Percentiles rank a stretch among this genome's conserved stretches.
Evolutionary conservation across 2,329 filamentous ascomycete species (phyloP).

Genomic region (Pseudohalonectria lignicola): DNA sequence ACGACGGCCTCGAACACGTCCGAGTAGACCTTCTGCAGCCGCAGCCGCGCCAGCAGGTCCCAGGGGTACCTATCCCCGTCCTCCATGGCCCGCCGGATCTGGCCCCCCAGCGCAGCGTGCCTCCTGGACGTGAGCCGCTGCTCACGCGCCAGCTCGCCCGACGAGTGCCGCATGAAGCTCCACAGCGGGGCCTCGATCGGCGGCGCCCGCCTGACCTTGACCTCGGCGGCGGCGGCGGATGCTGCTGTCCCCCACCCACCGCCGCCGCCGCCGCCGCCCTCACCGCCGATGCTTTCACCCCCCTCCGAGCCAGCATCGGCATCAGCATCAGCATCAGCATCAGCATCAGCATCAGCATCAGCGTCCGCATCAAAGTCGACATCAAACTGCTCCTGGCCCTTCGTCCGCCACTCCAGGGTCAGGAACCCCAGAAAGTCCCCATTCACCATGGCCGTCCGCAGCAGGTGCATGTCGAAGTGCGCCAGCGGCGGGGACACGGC

Average conservation of each 20-base stretch:
- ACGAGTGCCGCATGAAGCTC: constrained; percentile 56
- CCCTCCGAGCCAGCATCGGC: neutral
- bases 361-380: neutral
- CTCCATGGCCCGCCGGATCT: constrained; percentile 38
- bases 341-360: neutral
- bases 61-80: constrained; percentile 58
- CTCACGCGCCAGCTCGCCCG: constrained; percentile 27
- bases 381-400: neutral
- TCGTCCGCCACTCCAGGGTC: constrained; percentile 45
- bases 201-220: neutral
- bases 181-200: constrained; percentile 40
- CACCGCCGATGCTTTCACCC: neutral
- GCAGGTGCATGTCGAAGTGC: constrained; percentile 57
- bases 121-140: constrained; percentile 25
- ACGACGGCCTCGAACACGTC: constrained; percentile 75
- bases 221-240: too few species aligned
- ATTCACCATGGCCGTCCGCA: constrained; percentile 70
- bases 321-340: neutral
- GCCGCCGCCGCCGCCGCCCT: neutral
- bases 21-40: constrained; percentile 66
- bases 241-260: too few species aligned
- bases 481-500: constrained; percentile 19
- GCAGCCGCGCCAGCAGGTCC: constrained; percentile 54
- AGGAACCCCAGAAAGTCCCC: constrained; percentile 69
- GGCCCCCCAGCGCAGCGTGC: constrained; percentile 34